Percentiles rank a stretch among this genome's conserved stretches.
phyloP scores from a whole-genome alignment of 345 rosid species.

The Rhizophora mangle region DNA sequence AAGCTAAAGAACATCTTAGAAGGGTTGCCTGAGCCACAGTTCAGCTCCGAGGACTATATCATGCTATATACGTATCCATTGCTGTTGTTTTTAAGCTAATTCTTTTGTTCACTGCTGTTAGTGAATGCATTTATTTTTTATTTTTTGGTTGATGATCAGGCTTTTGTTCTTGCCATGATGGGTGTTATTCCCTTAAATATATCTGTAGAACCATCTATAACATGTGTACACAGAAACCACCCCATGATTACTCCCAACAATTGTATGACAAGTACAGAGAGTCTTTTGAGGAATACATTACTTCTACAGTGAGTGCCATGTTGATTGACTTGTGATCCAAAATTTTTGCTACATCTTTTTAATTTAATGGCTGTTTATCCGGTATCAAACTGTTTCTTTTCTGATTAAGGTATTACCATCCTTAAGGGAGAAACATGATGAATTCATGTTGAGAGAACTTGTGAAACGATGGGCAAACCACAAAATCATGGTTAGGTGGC shows the following conservation, averaged over 20 bases:
- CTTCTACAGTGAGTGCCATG: conserved; percentile 5
- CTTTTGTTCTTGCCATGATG: not conserved
- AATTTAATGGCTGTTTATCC: not conserved
- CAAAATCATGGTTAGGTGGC: conserved; percentile 44
- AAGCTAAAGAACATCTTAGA: conserved; percentile 80
- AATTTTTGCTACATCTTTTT: not conserved
- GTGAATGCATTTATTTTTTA: not conserved
- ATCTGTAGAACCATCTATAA: conserved; percentile 31
- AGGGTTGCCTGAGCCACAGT: conserved; percentile 32
- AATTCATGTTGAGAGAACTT: conserved; percentile 43
- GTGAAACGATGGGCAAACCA: conserved; percentile 41
- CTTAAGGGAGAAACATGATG: conserved; percentile 31
- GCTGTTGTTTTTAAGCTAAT: not conserved
- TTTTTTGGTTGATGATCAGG: not conserved
- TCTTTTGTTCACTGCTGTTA: not conserved
- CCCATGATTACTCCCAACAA: conserved; percentile 28
- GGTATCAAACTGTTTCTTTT: not conserved
- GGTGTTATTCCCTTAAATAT: not conserved
- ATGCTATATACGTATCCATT: conserved; percentile 36
- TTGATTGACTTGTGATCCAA: not conserved
- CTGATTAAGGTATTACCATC: conserved; percentile 35
- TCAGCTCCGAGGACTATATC: conserved; percentile 41
- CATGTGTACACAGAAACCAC: conserved; percentile 39
- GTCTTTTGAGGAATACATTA: conserved; percentile 16
- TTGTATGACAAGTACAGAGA: conserved; percentile 20